phyloP scores from a whole-genome alignment of 208 protist genomes.

The Leishmania aethiopica region DNA sequence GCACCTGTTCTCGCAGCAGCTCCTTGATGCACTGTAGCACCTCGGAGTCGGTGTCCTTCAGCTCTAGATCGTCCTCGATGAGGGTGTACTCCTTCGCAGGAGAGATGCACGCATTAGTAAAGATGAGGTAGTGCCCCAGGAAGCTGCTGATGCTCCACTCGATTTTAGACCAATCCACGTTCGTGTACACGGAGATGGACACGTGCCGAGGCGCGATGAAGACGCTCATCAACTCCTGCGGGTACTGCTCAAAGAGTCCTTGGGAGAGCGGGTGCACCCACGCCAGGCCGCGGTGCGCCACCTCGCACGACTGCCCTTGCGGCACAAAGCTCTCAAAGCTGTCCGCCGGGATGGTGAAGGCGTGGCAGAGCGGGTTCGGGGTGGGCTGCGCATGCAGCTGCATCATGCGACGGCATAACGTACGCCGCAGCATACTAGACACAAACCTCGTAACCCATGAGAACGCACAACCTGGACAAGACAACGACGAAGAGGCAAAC shows the following conservation, averaged over 20 bases:
- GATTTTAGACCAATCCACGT: conserved; percentile 70
- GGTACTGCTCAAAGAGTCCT: conserved; percentile 90
- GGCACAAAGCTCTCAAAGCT: conserved; percentile 87
- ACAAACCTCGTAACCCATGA: background rate
- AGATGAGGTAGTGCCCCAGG: conserved; percentile 86
- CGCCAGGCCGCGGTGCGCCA: conserved; percentile 77
- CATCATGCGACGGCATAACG: conserved; percentile 48
- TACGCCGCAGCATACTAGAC: conserved; percentile 62
- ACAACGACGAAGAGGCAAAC: background rate
- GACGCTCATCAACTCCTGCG: conserved; percentile 74
- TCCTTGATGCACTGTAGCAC: conserved; percentile 95
- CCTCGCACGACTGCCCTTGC: conserved; percentile 78
- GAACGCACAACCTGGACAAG: too few relatives aligned
- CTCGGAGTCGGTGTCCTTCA: conserved; percentile 78
- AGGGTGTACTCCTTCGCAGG: conserved; percentile 78
- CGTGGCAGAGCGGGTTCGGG: conserved; percentile 83
- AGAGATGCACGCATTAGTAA: conserved; percentile 71
- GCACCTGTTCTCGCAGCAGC: conserved; percentile 89
- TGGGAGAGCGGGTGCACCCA: conserved; percentile 88
- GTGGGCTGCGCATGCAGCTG: conserved; percentile 71
- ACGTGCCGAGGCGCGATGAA: conserved; percentile 84
- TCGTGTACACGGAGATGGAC: conserved; percentile 72
- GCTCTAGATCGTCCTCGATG: conserved; percentile 82
- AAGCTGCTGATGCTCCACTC: conserved; percentile 92
- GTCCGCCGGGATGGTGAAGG: conserved; percentile 74